phyloP scores from a whole-genome alignment of 1,139 yeast species.

The Meyerozyma athensensis region DNA sequence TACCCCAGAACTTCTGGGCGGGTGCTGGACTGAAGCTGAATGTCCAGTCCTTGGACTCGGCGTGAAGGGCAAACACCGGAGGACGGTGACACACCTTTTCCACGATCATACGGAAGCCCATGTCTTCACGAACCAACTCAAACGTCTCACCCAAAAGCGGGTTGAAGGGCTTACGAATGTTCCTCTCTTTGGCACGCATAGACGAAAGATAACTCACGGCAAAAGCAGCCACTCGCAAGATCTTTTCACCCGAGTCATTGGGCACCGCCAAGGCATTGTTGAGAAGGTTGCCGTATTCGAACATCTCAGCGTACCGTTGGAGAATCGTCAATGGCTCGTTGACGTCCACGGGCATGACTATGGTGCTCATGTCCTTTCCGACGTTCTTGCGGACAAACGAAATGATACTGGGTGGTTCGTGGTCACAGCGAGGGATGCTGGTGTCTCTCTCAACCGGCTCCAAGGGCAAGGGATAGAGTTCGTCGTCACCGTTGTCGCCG shows the following conservation, averaged over 20 bases:
- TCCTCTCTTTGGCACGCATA: constrained; percentile 68
- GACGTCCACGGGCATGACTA: constrained; percentile 91
- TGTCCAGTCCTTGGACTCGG: constrained; percentile 74
- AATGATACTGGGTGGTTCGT: constrained; percentile 77
- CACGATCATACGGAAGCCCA: constrained; percentile 61
- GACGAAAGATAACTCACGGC: constrained; percentile 73
- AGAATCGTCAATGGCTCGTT: constrained; percentile 86
- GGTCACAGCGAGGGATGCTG: constrained; percentile 56
- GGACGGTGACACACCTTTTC: constrained; percentile 86
- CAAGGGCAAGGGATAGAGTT: constrained; percentile 63
- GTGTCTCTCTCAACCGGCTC: constrained; percentile 48
- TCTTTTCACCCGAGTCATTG: constrained; percentile 49
- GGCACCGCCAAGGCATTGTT: constrained; percentile 50
- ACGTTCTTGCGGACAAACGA: constrained; percentile 82
- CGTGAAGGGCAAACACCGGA: constrained; percentile 73
- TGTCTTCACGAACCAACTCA: constrained; percentile 76
- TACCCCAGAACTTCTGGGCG: constrained; percentile 92
- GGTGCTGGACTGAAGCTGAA: constrained; percentile 73
- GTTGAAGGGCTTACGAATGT: constrained; percentile 84
- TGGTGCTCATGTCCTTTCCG: constrained; percentile 81
- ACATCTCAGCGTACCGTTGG: constrained; percentile 72
- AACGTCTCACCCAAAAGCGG: constrained; percentile 86
- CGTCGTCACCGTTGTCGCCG: constrained; percentile 21
- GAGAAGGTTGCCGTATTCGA: constrained; percentile 70
- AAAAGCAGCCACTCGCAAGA: constrained; percentile 73